Evolutionary conservation across 345 rosid genomes (phyloP), one percentile per base, ranked within the genome.

Genomic region (Psidium friedrichsthalianum): DNA sequence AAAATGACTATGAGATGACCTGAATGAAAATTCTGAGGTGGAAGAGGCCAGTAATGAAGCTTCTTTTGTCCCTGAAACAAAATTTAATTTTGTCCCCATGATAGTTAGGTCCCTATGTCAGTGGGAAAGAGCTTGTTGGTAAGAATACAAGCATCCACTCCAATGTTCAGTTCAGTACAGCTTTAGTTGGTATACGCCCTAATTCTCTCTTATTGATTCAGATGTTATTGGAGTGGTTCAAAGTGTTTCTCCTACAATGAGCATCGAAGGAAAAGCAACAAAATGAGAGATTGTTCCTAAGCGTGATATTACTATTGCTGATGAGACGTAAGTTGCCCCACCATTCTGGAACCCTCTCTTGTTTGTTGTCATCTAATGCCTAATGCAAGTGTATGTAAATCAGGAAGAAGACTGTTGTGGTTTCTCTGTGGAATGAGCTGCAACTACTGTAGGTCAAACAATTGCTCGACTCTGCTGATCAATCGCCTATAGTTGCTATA

Each of bases 1-100:
- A 94, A 57, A 97, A 97, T 90, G 99, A 97, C 86, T 97, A 95
- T 89, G 99, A 97, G 89, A 95, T 95, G 99, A 97, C 92, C 14
- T 97, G 88, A 94, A 95, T 89, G 98, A 97, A 85, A 93, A 93
- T 44, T 95, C 99, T 81, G 93, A 91, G 87, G 98, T 95, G 74
- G 98, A 97, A 86, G 98, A 95, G 91, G 98, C 91, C 82, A 89
- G 88, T 82, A 87, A 91, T 83, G 98, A 95, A 89, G 93, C 90
- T 85, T 51, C 91, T 82, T 92, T 93, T 85, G 88, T 97, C 74
- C 96, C 98, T n/a, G 94, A 95, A 90, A 93, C 95, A 3, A 95
- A 92, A 83, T 95, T 95, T 85, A 93, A 89, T 86, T 93, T 97
- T 90, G 95, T 97, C 7, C 94, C 97, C 0, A 90, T 87, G 98